Evolutionary conservation across 2,329 filamentous ascomycete genomes (phyloP).

Genomic region (Neofusicoccum sp.): DNA sequence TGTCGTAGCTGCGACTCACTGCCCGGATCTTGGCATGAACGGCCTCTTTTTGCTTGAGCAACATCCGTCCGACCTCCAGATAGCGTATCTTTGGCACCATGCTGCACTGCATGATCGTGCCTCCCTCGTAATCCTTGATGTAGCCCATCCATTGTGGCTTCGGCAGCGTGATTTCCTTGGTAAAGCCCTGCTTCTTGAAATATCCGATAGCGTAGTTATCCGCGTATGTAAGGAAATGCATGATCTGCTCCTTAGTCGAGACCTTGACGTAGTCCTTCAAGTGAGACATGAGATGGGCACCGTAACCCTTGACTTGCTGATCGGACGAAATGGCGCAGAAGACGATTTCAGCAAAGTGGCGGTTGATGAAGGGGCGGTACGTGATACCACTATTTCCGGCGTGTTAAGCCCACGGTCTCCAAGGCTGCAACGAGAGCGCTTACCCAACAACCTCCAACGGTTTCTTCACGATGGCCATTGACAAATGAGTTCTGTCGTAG

Average conservation of each 20-base stretch:
- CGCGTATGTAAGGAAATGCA: slow-evolving; percentile 98
- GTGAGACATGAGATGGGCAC: slow-evolving; percentile 96
- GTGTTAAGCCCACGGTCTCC: background rate
- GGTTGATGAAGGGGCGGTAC: slow-evolving; percentile 89
- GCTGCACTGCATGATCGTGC: slow-evolving; percentile 98
- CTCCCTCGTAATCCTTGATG: slow-evolving; percentile 99
- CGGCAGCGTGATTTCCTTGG: slow-evolving; percentile 94
- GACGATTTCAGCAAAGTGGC: slow-evolving; percentile 95
- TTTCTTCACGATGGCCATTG: slow-evolving; percentile 96
- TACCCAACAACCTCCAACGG: slow-evolving; percentile 85
- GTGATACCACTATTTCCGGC: slow-evolving; percentile 76
- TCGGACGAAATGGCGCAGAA: slow-evolving; percentile 98
- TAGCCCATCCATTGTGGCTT: slow-evolving; percentile 97
- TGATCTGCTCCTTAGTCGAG: slow-evolving; percentile 76
- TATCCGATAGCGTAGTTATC: slow-evolving; percentile 99
- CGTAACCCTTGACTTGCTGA: slow-evolving; percentile 98
- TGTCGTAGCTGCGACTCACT: slow-evolving; percentile 83
- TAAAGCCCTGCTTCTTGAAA: slow-evolving; percentile 99
- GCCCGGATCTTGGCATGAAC: slow-evolving; percentile 94
- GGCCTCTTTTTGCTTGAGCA: slow-evolving; percentile 95
- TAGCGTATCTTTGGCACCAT: slow-evolving; percentile 97
- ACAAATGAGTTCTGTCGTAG: slow-evolving; percentile 94
- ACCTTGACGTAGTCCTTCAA: slow-evolving; percentile 98
- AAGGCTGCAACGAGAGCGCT: slow-evolving; percentile 25
- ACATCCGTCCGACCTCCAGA: slow-evolving; percentile 88